Evolutionary conservation across 2,329 filamentous ascomycete genomes (phyloP), one percentile per base, ranked within the genome.

Genomic region (Emericellopsis atlantica): DNA sequence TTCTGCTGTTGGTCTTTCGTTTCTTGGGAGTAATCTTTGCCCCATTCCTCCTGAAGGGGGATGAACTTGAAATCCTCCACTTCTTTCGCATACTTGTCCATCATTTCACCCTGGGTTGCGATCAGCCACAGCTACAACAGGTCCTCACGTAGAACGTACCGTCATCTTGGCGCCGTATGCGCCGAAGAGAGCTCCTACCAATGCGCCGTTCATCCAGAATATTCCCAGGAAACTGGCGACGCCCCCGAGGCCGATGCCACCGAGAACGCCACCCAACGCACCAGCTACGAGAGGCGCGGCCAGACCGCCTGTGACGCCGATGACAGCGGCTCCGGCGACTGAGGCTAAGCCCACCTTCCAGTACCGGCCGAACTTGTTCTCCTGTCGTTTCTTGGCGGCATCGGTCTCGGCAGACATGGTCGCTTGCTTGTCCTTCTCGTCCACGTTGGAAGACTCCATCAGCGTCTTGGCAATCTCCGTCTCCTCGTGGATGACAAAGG

Each of bases 261-360:
- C 85, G 75, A 95, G 85, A 2, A 95, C 70, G 1, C 81, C 81
- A 3, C 88, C 88, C 12, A 95, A 71, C 0, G 87, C 87, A 4
- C 87, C 88, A 4, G 89, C 89, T 12, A 95, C 81, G 0, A 94
- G 67, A 0, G 89, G 89, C 1, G 89, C 88, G 1, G 89, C 89
- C n/a, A 95, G 69, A 2, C 89, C 89, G 15, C 89, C 89, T 0
- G 88, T 95, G 4, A 95, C 75, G 6, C 89, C 89, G n/a, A 95
- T 89, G 2, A 95, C 66, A 0, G 84, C 85, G 2, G 90, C 90
- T 10, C 90, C 90, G 0, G 86, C 88, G 0, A 93, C 86, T 8
- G 84, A 85, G 0, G 89, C 90, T 22, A 95, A 68, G 0, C 89
- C 87, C 16, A 95, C 87, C 56, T 95, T 95, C 85, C 86, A 94